Conservation (phyloP, 2,329 filamentous ascomycete species). For the Septoria petroselini region DNA sequence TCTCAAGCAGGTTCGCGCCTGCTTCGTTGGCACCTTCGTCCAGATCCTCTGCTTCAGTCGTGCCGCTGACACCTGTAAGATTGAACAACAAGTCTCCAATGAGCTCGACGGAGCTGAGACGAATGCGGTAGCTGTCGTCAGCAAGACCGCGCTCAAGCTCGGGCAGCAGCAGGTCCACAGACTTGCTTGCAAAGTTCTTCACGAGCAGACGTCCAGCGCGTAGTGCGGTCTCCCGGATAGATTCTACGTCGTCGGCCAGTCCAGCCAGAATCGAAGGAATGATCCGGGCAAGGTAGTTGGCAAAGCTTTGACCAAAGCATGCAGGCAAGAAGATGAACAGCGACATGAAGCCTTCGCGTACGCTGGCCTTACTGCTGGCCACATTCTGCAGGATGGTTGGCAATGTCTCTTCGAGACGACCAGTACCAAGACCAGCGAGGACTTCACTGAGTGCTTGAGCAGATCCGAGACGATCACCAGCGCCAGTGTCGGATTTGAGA, state of each 20-base stretch:
- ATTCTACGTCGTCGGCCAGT: constrained; percentile 91
- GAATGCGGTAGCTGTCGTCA: constrained; percentile 96
- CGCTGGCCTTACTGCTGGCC: constrained; percentile 80
- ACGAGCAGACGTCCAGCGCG: constrained; percentile 90
- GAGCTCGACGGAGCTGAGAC: constrained; percentile 95
- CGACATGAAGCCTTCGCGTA: constrained; percentile 98
- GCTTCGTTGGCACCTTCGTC: constrained; percentile 81
- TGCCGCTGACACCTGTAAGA: constrained; percentile 86
- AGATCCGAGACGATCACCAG: constrained; percentile 91
- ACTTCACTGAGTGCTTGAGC: constrained; percentile 96
- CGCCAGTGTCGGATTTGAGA: constrained; percentile 93
- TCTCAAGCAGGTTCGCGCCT: constrained; percentile 86
- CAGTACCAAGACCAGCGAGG: constrained; percentile 87
- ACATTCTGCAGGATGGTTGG: constrained; percentile 97
- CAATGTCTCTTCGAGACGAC: constrained; percentile 88
- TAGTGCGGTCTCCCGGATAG: constrained; percentile 93
- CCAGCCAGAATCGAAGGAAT: constrained; percentile 93
- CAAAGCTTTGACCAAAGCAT: constrained; percentile 98
- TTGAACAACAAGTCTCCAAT: constrained; percentile 97
- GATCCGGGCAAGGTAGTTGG: constrained; percentile 90
- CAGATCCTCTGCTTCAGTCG: constrained; percentile 71
- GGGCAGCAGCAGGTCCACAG: constrained; percentile 88
- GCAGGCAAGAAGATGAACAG: constrained; percentile 98
- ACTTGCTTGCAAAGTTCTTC: constrained; percentile 95
- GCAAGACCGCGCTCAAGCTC: constrained; percentile 93